Evolutionary conservation across 768 basidiomycete genomes (phyloP).

Genomic region (Lentinus tigrinus): DNA sequence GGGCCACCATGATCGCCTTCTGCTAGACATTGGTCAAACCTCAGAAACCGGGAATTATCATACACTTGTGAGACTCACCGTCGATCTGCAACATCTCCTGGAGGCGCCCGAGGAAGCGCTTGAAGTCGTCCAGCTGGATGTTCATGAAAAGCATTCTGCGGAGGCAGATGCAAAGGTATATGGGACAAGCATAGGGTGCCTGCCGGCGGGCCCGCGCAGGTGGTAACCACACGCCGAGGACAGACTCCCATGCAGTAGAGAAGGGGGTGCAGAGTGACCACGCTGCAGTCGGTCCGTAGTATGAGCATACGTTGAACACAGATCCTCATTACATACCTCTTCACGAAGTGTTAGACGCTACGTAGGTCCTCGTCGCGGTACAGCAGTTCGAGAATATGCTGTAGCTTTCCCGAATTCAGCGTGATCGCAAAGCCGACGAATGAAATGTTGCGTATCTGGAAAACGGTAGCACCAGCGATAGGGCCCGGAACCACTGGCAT

Average conservation of each 20-base stretch:
- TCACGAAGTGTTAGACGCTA: conserved; percentile 90
- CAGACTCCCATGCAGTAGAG: conserved; percentile 82
- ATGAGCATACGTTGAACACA: background rate
- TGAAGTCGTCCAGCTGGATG: conserved; percentile 91
- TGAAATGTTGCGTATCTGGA: conserved; percentile 32
- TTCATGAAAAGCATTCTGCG: conserved; percentile 98
- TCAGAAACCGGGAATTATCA: background rate
- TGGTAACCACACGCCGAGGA: conserved; percentile 85
- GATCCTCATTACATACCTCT: conserved; percentile 62
- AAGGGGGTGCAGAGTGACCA: conserved; percentile 90
- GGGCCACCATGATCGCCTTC: conserved; percentile 82
- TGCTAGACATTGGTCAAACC: background rate
- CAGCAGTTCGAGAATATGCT: conserved; percentile 89
- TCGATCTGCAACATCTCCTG: conserved; percentile 85
- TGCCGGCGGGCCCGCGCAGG: conserved; percentile 73
- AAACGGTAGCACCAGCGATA: conserved; percentile 7
- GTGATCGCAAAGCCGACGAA: conserved; percentile 88
- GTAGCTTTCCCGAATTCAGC: conserved; percentile 92
- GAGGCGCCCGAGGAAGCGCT: conserved; percentile 76
- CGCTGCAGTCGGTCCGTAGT: conserved; percentile 47
- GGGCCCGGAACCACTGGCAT: conserved; percentile 14
- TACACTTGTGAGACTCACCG: conserved; percentile 14
- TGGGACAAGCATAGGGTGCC: conserved; percentile 66
- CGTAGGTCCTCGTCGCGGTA: conserved; percentile 86
- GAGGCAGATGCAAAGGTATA: conserved; percentile 86